These are phyloP conservation scores for Crotalaria pallida DNA, from an alignment of 306 rosid species.

Conservation along the genomic window DNA sequence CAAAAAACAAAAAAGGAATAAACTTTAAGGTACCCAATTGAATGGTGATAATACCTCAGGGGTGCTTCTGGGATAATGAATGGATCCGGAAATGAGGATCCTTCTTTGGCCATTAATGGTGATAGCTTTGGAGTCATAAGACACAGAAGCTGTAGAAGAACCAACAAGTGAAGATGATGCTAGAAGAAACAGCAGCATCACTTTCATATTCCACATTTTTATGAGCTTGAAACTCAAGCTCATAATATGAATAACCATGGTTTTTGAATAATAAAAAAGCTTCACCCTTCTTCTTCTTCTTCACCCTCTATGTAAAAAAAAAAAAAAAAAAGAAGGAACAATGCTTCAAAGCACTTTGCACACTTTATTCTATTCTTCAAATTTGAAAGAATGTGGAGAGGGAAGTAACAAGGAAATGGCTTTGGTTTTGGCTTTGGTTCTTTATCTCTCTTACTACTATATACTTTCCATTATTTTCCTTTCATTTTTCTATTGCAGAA, in stretches of 20 bases:
- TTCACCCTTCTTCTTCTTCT: neutral
- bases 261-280: neutral
- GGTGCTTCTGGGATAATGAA: constrained; percentile 97
- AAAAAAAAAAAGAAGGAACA: constrained; percentile 32
- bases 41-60: constrained; percentile 59
- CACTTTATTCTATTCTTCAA: constrained; percentile 53
- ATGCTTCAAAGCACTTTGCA: constrained; percentile 8
- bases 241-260: constrained; percentile 33
- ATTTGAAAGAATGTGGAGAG: neutral
- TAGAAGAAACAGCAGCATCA: constrained; percentile 30
- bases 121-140: constrained; percentile 86
- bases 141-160: constrained; percentile 65
- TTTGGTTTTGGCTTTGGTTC: constrained; percentile 33
- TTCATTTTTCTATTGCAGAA: neutral
- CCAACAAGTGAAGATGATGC: constrained; percentile 30
- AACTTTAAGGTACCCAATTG: constrained; percentile 33
- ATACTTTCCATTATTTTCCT: neutral
- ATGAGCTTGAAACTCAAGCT: constrained; percentile 48
- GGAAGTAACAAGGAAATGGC: constrained; percentile 38
- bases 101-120: constrained; percentile 89
- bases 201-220: constrained; percentile 60
- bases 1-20: neutral
- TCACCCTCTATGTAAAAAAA: no score
- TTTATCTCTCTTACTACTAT: neutral
- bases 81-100: constrained; percentile 95